Percentiles rank a stretch among this genome's conserved stretches.
phyloP scores from a whole-genome alignment of 2,329 filamentous ascomycete species.

The Geosmithia putterillii region DNA sequence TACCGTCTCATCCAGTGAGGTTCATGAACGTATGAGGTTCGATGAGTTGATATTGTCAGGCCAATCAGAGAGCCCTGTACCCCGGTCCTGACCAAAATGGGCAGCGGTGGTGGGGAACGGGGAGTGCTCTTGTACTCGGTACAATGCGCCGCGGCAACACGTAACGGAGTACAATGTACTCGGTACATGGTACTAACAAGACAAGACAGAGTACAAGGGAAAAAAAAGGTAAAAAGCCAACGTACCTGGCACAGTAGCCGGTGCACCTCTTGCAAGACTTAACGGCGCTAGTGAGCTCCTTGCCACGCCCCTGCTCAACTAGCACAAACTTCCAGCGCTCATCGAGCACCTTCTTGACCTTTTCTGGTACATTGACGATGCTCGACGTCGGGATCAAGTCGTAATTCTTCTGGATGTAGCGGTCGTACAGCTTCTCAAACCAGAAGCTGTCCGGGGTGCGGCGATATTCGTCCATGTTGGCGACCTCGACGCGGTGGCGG shows the following conservation, averaged over 20 bases:
- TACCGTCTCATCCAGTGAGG: not conserved
- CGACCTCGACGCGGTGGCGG: conserved; percentile 75
- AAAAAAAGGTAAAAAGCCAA: conserved; percentile 9
- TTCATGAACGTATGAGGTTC: too few relatives aligned
- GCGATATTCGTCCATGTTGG: conserved; percentile 71
- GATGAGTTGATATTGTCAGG: too few relatives aligned
- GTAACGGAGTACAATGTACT: not conserved
- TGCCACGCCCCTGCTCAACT: conserved; percentile 84
- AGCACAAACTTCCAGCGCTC: conserved; percentile 95
- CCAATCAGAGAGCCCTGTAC: too few relatives aligned
- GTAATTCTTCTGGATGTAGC: conserved; percentile 96
- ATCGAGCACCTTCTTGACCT: conserved; percentile 90
- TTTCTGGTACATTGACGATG: conserved; percentile 92
- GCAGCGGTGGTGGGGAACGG: too few relatives aligned
- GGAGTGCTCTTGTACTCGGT: too few relatives aligned
- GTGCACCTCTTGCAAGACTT: conserved; percentile 92
- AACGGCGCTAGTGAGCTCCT: conserved; percentile 89
- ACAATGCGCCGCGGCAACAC: too few relatives aligned
- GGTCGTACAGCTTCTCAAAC: conserved; percentile 95
- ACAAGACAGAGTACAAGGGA: conserved; percentile 1
- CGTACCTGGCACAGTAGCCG: conserved; percentile 80
- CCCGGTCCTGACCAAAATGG: too few relatives aligned
- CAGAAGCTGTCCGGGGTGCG: conserved; percentile 82
- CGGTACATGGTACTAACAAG: conserved; percentile 2
- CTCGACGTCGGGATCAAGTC: conserved; percentile 85